A percentile compares a stretch with the other conserved stretches of the same genome.
Conservation (phyloP, 225 moss, liverwort and hornwort genomes). For the Lunularia cruciata region DNA sequence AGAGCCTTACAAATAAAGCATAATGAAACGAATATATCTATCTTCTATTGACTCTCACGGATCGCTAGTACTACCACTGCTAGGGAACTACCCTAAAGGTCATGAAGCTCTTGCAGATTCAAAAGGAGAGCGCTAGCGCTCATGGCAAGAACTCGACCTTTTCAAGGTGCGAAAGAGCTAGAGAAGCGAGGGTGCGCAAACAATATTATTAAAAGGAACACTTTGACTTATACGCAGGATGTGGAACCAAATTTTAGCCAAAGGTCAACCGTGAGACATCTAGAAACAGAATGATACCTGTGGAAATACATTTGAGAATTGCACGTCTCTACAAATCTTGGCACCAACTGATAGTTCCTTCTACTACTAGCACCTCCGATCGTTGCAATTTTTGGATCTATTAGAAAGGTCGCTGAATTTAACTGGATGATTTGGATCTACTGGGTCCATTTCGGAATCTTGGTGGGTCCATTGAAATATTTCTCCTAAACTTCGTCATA, state of each 20-base stretch:
- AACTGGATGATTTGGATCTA: no score
- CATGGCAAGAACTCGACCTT: neutral
- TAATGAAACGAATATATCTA: neutral
- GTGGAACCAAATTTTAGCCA: neutral
- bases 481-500: no score
- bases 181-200: neutral
- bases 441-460: no score
- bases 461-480: no score
- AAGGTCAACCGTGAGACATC: conserved; percentile 1
- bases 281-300: neutral
- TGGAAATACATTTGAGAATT: conserved; percentile 1
- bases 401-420: no score
- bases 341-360: neutral
- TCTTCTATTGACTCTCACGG: neutral
- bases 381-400: no score
- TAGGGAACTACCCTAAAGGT: neutral
- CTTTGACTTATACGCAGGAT: neutral
- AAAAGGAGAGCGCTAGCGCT: conserved; percentile 3
- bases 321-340: conserved; percentile 3
- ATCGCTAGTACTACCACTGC: neutral
- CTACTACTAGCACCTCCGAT: no score
- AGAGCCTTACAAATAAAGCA: neutral
- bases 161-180: conserved; percentile 16
- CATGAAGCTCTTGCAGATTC: conserved; percentile 4
- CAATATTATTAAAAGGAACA: neutral